Conservation (phyloP, 2,329 filamentous ascomycete genomes). For the Zymoseptoria crescenta region DNA sequence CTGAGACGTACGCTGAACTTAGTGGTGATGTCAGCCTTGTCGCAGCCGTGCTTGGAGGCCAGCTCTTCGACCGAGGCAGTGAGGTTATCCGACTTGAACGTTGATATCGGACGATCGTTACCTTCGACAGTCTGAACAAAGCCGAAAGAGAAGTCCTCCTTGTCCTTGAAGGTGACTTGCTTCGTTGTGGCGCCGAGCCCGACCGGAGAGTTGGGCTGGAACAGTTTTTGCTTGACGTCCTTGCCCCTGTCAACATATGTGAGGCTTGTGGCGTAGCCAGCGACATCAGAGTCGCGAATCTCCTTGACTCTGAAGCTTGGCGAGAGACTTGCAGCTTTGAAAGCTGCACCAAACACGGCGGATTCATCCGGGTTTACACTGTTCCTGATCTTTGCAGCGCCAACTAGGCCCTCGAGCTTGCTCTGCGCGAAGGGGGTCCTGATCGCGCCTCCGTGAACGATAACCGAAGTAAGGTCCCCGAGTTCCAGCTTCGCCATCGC, state of each 20-base stretch:
- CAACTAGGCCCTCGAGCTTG: slow-evolving; percentile 66
- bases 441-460: slow-evolving; percentile 83
- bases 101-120: slow-evolving; percentile 52
- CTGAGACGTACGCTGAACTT: slow-evolving; percentile 69
- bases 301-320: slow-evolving; percentile 97
- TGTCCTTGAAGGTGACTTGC: slow-evolving; percentile 74
- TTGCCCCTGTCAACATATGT: slow-evolving; percentile 62
- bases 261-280: slow-evolving; percentile 65
- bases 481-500: slow-evolving; percentile 64
- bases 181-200: slow-evolving; percentile 57
- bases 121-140: slow-evolving; percentile 66
- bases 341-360: slow-evolving; percentile 90
- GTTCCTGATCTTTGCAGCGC: slow-evolving; percentile 70
- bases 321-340: slow-evolving; percentile 85
- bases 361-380: slow-evolving; percentile 98
- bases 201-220: slow-evolving; percentile 66
- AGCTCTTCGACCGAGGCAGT: slow-evolving; percentile 74
- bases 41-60: slow-evolving; percentile 70
- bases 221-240: slow-evolving; percentile 71
- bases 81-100: slow-evolving; percentile 72
- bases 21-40: slow-evolving; percentile 67
- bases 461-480: slow-evolving; percentile 75
- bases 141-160: slow-evolving; percentile 69
- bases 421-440: slow-evolving; percentile 93
- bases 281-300: slow-evolving; percentile 72